Evolutionary conservation across 2,329 filamentous ascomycete genomes (phyloP).

Genomic region (Paracamarosporium sp.): DNA sequence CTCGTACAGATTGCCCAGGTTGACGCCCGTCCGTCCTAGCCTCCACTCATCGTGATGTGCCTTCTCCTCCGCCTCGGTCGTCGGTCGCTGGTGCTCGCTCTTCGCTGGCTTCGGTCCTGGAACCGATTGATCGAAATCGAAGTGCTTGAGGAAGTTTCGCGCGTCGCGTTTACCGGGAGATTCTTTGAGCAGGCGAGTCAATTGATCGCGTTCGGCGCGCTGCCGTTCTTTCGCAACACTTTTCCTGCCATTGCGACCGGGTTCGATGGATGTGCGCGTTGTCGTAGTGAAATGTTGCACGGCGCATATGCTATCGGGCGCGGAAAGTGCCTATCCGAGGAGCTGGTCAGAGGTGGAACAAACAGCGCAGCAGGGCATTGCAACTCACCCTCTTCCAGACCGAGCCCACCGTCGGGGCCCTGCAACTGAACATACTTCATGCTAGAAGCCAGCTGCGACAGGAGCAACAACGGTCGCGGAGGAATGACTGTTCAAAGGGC

Average conservation of each 20-base stretch:
- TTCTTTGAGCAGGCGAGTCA: slow-evolving; percentile 71
- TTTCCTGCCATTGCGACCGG: slow-evolving; percentile 23
- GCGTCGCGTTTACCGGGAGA: slow-evolving; percentile 93
- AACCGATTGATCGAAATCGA: slow-evolving; percentile 66
- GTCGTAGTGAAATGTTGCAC: slow-evolving; percentile 17
- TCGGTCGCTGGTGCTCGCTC: slow-evolving; percentile 17
- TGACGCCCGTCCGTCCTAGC: slow-evolving; percentile 59
- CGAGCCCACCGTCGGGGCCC: slow-evolving; percentile 43
- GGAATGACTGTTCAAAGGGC: neutral
- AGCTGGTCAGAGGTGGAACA: slow-evolving; percentile 12
- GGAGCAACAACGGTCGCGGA: neutral
- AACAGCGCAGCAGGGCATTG: slow-evolving; percentile 12
- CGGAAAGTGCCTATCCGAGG: slow-evolving; percentile 18
- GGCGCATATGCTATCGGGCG: slow-evolving; percentile 27
- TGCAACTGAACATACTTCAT: slow-evolving; percentile 49
- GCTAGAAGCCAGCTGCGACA: slow-evolving; percentile 26
- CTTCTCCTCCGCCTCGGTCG: slow-evolving; percentile 23
- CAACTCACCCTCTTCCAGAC: slow-evolving; percentile 32
- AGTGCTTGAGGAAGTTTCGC: slow-evolving; percentile 88
- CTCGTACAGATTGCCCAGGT: slow-evolving; percentile 67
- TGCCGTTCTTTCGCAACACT: slow-evolving; percentile 44
- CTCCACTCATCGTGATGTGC: slow-evolving; percentile 40
- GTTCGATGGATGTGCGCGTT: slow-evolving; percentile 12
- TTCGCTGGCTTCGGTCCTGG: slow-evolving; percentile 11
- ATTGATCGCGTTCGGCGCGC: slow-evolving; percentile 44